A percentile compares a stretch with the other conserved stretches of the same genome.
These are phyloP conservation scores for Cicer yamashitae DNA, from an alignment of 306 rosid genomes.

Conservation along the genomic window DNA sequence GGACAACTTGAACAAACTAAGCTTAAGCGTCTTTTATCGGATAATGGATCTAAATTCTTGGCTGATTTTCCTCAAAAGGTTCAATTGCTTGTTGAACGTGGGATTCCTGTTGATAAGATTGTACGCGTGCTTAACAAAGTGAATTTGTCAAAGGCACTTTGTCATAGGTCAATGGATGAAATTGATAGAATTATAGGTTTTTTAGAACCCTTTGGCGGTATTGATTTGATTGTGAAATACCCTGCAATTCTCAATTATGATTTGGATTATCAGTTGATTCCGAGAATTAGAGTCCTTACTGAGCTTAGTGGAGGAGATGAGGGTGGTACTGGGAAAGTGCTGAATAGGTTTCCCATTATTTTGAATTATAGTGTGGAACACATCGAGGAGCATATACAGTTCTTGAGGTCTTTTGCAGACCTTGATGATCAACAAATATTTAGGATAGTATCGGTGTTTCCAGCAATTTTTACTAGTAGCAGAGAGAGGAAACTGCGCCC, in stretches of 20 bases:
- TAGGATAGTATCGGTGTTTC: constrained; percentile 64
- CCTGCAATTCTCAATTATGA: constrained; percentile 65
- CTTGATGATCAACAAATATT: constrained; percentile 62
- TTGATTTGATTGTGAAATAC: constrained; percentile 61
- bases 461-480: constrained; percentile 65
- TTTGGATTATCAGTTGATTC: constrained; percentile 64
- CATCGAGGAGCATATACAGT: constrained; percentile 56
- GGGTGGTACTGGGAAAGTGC: constrained; percentile 48
- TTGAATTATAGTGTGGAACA: constrained; percentile 68
- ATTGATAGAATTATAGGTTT: constrained; percentile 54
- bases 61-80: constrained; percentile 65
- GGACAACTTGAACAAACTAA: constrained; percentile 56
- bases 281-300: constrained; percentile 52
- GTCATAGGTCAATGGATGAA: constrained; percentile 63
- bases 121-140: constrained; percentile 62
- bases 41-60: constrained; percentile 48
- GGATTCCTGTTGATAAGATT: constrained; percentile 61
- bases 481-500: constrained; percentile 81
- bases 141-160: constrained; percentile 63
- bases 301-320: constrained; percentile 69
- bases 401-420: constrained; percentile 67
- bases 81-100: constrained; percentile 53
- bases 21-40: constrained; percentile 54
- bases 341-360: constrained; percentile 61
- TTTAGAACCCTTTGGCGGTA: constrained; percentile 64